Percentiles rank a stretch among this genome's conserved stretches.
Evolutionary conservation across 345 rosid species (phyloP).

Genomic region (Trapa incisa): DNA sequence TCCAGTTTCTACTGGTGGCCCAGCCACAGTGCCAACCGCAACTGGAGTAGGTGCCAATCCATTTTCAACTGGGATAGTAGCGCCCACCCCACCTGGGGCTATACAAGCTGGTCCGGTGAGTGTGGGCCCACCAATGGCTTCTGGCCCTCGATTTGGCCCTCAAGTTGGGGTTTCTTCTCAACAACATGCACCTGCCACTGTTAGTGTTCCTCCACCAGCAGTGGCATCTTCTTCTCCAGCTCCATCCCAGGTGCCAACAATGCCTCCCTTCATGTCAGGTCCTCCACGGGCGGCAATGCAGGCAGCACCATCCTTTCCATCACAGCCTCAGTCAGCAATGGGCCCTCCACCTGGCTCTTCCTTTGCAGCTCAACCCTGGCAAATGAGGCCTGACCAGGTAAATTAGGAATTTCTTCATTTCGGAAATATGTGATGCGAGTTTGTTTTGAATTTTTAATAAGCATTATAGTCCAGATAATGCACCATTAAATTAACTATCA

Average conservation of each 20-base stretch:
- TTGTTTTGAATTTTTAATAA: background rate
- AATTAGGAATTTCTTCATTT: slow-evolving; percentile 1
- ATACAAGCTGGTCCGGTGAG: slow-evolving; percentile 23
- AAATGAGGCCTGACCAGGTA: slow-evolving; percentile 38
- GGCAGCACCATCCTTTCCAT: slow-evolving; percentile 21
- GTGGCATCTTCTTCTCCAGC: slow-evolving; percentile 21
- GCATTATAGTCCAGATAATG: background rate
- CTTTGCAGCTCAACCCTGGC: slow-evolving; percentile 52
- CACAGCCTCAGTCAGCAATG: slow-evolving; percentile 14
- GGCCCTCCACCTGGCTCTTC: slow-evolving; percentile 38
- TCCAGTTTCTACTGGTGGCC: slow-evolving; percentile 19
- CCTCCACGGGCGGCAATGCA: slow-evolving; percentile 27
- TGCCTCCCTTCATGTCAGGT: slow-evolving; percentile 32
- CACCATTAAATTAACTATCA: background rate
- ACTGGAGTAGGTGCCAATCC: slow-evolving; percentile 19
- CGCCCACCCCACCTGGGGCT: background rate
- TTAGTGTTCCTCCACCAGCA: slow-evolving; percentile 37
- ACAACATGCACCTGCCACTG: slow-evolving; percentile 22
- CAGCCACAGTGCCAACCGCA: slow-evolving; percentile 14
- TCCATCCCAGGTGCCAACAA: slow-evolving; percentile 31
- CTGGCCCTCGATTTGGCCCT: slow-evolving; percentile 23
- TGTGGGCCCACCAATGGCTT: slow-evolving; percentile 34
- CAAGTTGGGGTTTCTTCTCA: slow-evolving; percentile 11
- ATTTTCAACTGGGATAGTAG: background rate
- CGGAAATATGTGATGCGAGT: background rate